These are phyloP conservation scores for Perkinsus marinus DNA, from an alignment of 169 alveolate genomes.

Conservation along the genomic window DNA sequence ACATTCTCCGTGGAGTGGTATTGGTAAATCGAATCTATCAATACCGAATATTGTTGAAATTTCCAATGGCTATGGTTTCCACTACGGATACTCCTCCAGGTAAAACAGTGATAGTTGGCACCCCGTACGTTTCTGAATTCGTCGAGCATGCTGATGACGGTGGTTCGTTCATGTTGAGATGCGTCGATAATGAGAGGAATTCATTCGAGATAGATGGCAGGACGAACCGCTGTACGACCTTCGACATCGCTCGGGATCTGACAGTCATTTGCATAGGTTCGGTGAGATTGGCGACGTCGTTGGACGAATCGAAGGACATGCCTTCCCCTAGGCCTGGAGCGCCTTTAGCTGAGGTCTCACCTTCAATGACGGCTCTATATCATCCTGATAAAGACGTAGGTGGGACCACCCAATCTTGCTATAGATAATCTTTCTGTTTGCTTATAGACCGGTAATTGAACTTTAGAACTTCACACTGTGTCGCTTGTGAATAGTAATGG, in stretches of 20 bases:
- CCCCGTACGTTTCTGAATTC: too few relatives aligned
- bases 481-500: background rate
- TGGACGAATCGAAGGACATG: background rate
- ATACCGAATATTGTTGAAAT: too few relatives aligned
- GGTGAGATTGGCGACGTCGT: background rate
- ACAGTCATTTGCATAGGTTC: background rate
- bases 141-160: background rate
- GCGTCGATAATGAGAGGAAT: background rate
- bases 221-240: background rate
- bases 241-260: background rate
- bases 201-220: background rate
- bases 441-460: too few relatives aligned
- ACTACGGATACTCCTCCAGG: too few relatives aligned
- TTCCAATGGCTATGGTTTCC: too few relatives aligned
- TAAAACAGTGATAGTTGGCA: too few relatives aligned
- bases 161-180: background rate
- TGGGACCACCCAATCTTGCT: too few relatives aligned
- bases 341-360: background rate
- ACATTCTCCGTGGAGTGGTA: too few relatives aligned
- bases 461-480: too few relatives aligned
- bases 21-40: too few relatives aligned
- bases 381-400: background rate
- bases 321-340: background rate
- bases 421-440: too few relatives aligned
- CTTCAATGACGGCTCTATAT: background rate